Conservation (phyloP, 805 yeast genomes). For the Wickerhamiella parazyma region DNA sequence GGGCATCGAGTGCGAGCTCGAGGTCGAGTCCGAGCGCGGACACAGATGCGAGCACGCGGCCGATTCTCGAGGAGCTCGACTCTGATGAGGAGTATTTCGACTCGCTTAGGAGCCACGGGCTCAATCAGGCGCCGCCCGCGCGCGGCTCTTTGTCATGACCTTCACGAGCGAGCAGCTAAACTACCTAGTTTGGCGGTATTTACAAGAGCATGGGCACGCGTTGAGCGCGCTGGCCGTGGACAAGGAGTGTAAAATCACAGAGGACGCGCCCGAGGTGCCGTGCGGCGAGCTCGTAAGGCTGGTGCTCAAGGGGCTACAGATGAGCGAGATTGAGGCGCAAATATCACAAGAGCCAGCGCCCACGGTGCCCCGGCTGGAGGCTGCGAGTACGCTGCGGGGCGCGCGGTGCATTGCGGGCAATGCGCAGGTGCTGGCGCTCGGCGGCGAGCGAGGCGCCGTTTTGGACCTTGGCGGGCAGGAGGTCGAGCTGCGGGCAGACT, state of each 20-base stretch:
- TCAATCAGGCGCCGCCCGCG: not conserved
- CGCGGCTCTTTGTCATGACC: not conserved
- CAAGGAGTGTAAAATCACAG: slow-evolving; percentile 51
- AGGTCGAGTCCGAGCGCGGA: not conserved
- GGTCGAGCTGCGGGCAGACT: not conserved
- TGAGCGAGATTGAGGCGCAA: slow-evolving; percentile 46
- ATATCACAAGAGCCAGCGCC: slow-evolving; percentile 1
- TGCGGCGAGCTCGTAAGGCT: slow-evolving; percentile 66
- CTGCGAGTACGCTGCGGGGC: not conserved
- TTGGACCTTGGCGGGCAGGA: not conserved
- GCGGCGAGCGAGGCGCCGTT: slow-evolving; percentile 11
- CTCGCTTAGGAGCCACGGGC: not conserved
- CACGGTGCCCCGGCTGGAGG: not conserved
- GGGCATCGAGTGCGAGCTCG: no score
- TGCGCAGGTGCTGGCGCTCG: slow-evolving; percentile 8
- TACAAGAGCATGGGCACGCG: slow-evolving; percentile 59
- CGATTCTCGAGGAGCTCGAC: not conserved
- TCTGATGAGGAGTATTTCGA: not conserved
- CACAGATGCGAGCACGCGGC: not conserved
- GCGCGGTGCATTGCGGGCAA: not conserved
- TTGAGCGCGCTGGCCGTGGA: slow-evolving; percentile 69
- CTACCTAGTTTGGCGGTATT: slow-evolving; percentile 83
- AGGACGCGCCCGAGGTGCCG: slow-evolving; percentile 27
- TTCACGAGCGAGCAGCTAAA: slow-evolving; percentile 37
- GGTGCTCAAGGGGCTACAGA: slow-evolving; percentile 76